Evolutionary conservation across 2,329 filamentous ascomycete species (phyloP).

Genomic region (Cercospora sojina): DNA sequence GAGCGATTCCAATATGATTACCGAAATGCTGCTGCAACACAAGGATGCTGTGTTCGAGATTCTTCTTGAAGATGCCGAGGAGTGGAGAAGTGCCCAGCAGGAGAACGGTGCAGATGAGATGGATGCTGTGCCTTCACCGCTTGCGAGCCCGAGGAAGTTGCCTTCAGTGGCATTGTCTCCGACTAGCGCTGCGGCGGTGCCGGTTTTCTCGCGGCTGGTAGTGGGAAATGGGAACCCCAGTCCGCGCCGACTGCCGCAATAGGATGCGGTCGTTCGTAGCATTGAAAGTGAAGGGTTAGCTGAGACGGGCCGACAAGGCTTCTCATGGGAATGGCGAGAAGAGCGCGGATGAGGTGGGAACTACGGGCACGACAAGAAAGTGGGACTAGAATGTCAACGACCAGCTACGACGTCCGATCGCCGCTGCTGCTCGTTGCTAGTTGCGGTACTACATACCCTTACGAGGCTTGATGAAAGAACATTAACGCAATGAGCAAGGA

Average conservation of each 20-base stretch:
- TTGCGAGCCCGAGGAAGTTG: constrained; percentile 3
- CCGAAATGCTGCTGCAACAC: constrained; percentile 58
- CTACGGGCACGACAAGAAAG: not conserved
- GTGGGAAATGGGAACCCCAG: not conserved
- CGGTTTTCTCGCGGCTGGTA: not conserved
- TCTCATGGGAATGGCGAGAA: not conserved
- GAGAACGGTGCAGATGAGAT: not conserved
- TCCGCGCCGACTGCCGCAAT: constrained; percentile 8
- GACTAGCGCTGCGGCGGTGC: not conserved
- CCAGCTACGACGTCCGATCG: not conserved
- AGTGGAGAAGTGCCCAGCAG: constrained; percentile 32
- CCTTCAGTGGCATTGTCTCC: constrained; percentile 1
- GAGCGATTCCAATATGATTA: constrained; percentile 49
- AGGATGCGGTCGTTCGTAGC: not conserved
- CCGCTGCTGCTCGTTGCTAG: not conserved
- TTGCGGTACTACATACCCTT: not conserved
- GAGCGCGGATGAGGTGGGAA: not conserved
- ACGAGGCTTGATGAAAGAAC: not conserved
- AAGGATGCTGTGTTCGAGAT: constrained; percentile 50
- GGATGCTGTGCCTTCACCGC: constrained; percentile 1
- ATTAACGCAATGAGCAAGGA: not conserved
- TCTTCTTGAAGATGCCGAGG: constrained; percentile 46
- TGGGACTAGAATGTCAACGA: not conserved
- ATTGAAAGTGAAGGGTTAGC: not conserved
- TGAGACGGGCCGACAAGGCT: not conserved